Percentiles rank a stretch among this genome's conserved stretches.
These are phyloP conservation scores for Pisolithus orientalis DNA, from an alignment of 768 basidiomycete genomes.

Conservation along the genomic window DNA sequence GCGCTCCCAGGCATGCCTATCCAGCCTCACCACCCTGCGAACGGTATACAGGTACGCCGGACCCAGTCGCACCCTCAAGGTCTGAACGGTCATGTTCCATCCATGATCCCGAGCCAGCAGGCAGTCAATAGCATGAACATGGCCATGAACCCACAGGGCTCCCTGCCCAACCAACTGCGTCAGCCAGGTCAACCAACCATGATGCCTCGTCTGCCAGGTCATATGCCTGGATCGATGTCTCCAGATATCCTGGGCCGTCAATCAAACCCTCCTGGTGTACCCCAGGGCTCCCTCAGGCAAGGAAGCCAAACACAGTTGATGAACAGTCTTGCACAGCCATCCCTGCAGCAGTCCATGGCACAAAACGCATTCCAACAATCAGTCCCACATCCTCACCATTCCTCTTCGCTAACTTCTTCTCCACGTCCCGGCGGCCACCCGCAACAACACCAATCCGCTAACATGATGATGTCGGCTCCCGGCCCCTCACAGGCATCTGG, in stretches of 20 bases:
- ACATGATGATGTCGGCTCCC: constrained; percentile 26
- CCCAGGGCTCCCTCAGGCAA: constrained; percentile 37
- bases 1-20: constrained; percentile 39
- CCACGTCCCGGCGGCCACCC: constrained; percentile 24
- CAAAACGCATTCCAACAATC: constrained; percentile 25
- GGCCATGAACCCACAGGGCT: constrained; percentile 39
- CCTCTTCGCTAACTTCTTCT: constrained; percentile 23
- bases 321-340: constrained; percentile 35
- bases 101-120: constrained; percentile 32
- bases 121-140: constrained; percentile 34
- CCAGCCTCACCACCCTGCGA: constrained; percentile 31
- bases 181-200: constrained; percentile 31
- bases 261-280: constrained; percentile 32
- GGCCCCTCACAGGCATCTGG: constrained; percentile 25
- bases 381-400: constrained; percentile 24
- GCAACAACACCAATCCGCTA: constrained; percentile 22
- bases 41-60: constrained; percentile 40
- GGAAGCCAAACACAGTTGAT: constrained; percentile 45
- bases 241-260: constrained; percentile 41
- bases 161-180: constrained; percentile 33
- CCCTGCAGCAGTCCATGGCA: constrained; percentile 25
- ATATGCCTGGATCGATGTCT: constrained; percentile 33
- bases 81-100: constrained; percentile 32
- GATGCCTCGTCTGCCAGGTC: constrained; percentile 26
- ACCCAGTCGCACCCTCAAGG: constrained; percentile 52